Evolutionary conservation across 73 alveolate species (phyloP), one percentile per base, ranked within the genome.

Genomic region (Symbiodinium natans): DNA sequence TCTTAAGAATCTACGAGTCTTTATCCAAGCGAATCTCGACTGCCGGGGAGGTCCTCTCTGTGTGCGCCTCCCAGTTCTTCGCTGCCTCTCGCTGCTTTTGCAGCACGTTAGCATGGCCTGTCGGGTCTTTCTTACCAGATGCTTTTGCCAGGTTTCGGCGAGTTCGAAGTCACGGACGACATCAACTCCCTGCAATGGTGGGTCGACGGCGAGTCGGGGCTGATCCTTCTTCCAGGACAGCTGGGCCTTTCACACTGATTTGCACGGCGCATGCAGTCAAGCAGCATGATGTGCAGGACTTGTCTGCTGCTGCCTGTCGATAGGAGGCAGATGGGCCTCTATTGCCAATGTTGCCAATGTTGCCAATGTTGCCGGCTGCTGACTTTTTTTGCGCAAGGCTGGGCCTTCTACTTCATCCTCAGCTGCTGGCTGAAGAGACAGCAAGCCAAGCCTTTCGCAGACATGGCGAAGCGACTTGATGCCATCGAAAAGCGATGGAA

Each of bases 91-190:
- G 1, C 10, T 48, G 10, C 63, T 25, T 2, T 48, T 2, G 2
- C 3, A 1, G 23, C 3, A 25, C 63, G n/a, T n/a, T n/a, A n/a
- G n/a, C n/a, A n/a, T n/a, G n/a, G n/a, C n/a, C n/a, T n/a, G n/a
- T n/a, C n/a, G n/a, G n/a, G 27, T 31, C 75, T 25, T 5, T 9
- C 1, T 1, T 17, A 34, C 7, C 38, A 17, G 77, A 23, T 63
- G 36, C 17, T 56, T 10, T 3, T 6, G 36, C 31, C 36, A 87
- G 94, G 94, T 31, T 87, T 87, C 36, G 94, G 83, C 13, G 63
- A 39, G 68, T 87, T 87, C 41, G 94, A 87, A 40, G 83, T 87
- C 68, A 87, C 94, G 31, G 94, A 87, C 63, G 68, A 56, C 94
- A 87, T 87, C 59, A 33, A 87, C 84, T 36, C 59, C 33, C n/a